A percentile compares a stretch with the other conserved stretches of the same genome.
phyloP scores from a whole-genome alignment of 495 filamentous ascomycete genomes.

The Durotheca rogersii region DNA sequence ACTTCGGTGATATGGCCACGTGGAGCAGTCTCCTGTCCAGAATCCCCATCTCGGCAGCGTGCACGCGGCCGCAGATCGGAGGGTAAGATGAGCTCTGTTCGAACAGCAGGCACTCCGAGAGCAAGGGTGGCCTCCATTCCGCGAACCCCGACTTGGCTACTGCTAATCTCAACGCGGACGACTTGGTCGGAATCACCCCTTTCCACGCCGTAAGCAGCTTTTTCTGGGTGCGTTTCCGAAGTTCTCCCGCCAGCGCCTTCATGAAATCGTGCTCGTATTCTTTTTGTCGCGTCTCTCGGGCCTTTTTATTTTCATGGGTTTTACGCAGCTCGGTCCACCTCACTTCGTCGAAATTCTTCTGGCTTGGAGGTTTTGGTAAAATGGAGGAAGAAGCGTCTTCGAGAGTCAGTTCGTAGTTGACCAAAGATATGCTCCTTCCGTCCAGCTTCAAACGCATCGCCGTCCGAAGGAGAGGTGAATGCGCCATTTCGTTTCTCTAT shows the following conservation, averaged over 20 bases:
- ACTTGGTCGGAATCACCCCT: not conserved
- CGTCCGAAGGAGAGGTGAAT: conserved; percentile 24
- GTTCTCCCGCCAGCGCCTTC: not conserved
- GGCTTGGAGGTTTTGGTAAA: conserved; percentile 6
- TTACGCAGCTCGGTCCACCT: conserved; percentile 22
- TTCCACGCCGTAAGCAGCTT: not conserved
- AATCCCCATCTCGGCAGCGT: conserved; percentile 9
- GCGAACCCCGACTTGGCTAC: conserved; percentile 8
- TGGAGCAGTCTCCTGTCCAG: conserved; percentile 22
- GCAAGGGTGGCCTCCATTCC: conserved; percentile 13
- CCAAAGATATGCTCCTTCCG: conserved; percentile 16
- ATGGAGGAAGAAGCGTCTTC: conserved; percentile 11
- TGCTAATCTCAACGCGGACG: not conserved
- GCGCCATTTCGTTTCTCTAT: conserved; percentile 11
- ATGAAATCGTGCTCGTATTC: conserved; percentile 3
- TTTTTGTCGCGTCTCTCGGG: not conserved
- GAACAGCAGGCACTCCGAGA: conserved; percentile 8
- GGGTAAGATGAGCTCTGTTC: conserved; percentile 1
- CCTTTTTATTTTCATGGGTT: conserved; percentile 14
- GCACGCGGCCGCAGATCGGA: conserved; percentile 3
- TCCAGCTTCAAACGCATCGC: conserved; percentile 15
- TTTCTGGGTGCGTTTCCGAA: not conserved
- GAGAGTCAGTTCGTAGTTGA: conserved; percentile 24
- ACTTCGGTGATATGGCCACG: conserved; percentile 10
- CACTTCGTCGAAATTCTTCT: conserved; percentile 10